Evolutionary conservation across 192 early-diverging fungal genomes (phyloP).

Genomic region (Coemansia sp.): DNA sequence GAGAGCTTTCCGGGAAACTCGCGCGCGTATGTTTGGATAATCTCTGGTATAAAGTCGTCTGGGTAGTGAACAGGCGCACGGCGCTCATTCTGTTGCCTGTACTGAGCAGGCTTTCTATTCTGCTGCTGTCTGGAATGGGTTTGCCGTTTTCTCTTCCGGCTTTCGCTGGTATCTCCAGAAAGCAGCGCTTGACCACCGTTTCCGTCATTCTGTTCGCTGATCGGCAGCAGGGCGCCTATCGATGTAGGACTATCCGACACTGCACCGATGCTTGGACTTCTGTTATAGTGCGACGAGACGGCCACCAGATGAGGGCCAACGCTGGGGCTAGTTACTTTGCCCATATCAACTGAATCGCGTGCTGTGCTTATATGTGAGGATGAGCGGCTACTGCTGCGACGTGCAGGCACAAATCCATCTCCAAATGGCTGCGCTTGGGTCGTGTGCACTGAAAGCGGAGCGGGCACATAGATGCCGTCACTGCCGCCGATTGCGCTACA

Average conservation of each 20-base stretch:
- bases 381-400: not conserved
- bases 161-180: not conserved
- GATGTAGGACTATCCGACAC: not conserved
- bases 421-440: not conserved
- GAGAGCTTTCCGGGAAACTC: slow-evolving; percentile 46
- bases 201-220: not conserved
- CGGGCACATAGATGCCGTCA: not conserved
- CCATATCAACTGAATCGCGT: not conserved
- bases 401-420: not conserved
- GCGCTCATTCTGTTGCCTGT: not conserved
- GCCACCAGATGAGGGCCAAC: not conserved
- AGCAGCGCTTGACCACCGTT: not conserved
- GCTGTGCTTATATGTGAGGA: not conserved
- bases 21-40: slow-evolving; percentile 34
- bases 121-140: slow-evolving; percentile 1
- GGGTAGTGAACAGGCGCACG: slow-evolving; percentile 8
- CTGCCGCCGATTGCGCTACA: not conserved
- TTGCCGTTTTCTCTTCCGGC: not conserved
- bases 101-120: not conserved
- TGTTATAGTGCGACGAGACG: not conserved
- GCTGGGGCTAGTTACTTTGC: not conserved
- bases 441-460: not conserved
- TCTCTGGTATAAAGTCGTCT: slow-evolving; percentile 39
- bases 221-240: not conserved
- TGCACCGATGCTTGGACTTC: not conserved